Base-by-base conservation (phyloP, 2,329 filamentous ascomycete species). In the Diaporthe sp. region DNA sequence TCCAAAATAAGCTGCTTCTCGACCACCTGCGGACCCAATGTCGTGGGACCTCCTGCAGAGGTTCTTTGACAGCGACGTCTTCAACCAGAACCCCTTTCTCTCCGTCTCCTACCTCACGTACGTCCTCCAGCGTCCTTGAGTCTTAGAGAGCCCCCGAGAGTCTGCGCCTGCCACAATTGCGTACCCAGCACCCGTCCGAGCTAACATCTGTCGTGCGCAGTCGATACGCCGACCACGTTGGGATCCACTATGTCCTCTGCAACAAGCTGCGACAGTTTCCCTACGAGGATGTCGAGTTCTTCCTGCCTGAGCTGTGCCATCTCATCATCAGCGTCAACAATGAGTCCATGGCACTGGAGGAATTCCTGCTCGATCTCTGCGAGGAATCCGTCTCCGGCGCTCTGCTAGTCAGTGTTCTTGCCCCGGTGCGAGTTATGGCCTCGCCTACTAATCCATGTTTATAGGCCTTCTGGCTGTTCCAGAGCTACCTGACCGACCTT, bases 251-350 rank as follows among this genome's bases (percentile, higher is more conserved):
- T 88, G 94, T 95, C 77, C 91, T 97, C 78, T 96, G 95, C 88
- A 94, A 93, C 81, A 97, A 97, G 90, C 89, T 97, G 82, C 94
- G 95, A 82, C 94, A 95, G 85, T 97, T 97, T 83, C 94, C 93
- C 78, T 97, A 96, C 86, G 94, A 95, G 87, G 94, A 97, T 85
- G 96, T 97, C 83, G 95, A 97, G 86, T 97, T 97, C 92, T 97
- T 96, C 88, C 90, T 97, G 68, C 94, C 94, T 77, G 94, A 95
- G 87, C 88, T 97, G 88, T 97, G 94, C 83, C 95, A 97, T 86
- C 92, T 97, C 78, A 92, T 96, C 85, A 94, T 97, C 82, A 96
- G 94, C 85, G 91, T 96, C 83, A 92, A 96, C 87, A 97, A 96
- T 85, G 95, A 97, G 88, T 96, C 94, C 79, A 96, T 97, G 94